Evolutionary conservation across 176 grass and related monocot species (phyloP).

Genomic region (Dactylis glomerata): DNA sequence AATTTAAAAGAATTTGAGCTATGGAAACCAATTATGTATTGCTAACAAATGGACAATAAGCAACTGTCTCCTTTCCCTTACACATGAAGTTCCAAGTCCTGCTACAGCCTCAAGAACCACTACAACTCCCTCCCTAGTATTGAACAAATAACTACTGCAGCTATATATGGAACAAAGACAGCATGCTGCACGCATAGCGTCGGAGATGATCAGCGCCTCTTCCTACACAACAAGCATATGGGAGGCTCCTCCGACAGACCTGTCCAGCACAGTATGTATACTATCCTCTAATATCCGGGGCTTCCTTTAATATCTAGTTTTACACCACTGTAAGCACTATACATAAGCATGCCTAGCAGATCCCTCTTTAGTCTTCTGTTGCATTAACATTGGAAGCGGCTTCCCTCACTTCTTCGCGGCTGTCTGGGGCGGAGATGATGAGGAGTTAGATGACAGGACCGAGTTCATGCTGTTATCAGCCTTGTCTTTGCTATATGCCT

Average conservation of each 20-base stretch:
- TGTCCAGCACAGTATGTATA: not conserved
- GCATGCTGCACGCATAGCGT: not conserved
- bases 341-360: constrained; percentile 7
- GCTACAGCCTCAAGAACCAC: constrained; percentile 9
- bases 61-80: not conserved
- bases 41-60: not conserved
- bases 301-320: constrained; percentile 18
- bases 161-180: constrained; percentile 9
- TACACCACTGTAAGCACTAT: constrained; percentile 31
- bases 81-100: not conserved
- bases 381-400: not conserved
- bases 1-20: not conserved
- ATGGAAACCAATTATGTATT: not conserved
- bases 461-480: constrained; percentile 38
- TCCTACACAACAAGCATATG: not conserved
- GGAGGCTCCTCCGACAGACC: not conserved
- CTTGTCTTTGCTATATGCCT: constrained; percentile 85
- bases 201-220: not conserved
- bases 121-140: not conserved
- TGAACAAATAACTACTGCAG: not conserved
- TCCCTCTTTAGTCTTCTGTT: constrained; percentile 3
- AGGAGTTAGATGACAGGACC: constrained; percentile 51
- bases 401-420: constrained; percentile 31
- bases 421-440: constrained; percentile 27
- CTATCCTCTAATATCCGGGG: not conserved